Evolutionary conservation across 306 rosid species (phyloP).

Genomic region (Prunus kanzakura): DNA sequence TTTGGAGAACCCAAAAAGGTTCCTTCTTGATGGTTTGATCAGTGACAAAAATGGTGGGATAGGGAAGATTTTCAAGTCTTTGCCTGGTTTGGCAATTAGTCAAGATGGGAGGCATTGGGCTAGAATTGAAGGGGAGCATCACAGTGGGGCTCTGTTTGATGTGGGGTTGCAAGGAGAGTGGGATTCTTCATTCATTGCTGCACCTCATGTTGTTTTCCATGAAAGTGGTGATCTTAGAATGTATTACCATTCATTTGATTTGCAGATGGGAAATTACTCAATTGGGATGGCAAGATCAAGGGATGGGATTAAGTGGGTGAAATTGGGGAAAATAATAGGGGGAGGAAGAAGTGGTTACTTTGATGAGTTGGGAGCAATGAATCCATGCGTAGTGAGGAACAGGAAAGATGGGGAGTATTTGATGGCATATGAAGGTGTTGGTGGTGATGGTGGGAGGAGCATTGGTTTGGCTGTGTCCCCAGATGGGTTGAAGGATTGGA

Average conservation of each 20-base stretch:
- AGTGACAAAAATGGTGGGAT: slow-evolving; percentile 5
- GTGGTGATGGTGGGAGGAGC: slow-evolving; percentile 53
- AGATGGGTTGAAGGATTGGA: slow-evolving; percentile 71
- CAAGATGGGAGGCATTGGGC: slow-evolving; percentile 91
- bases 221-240: slow-evolving; percentile 66
- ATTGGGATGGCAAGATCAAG: slow-evolving; percentile 82
- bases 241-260: slow-evolving; percentile 80
- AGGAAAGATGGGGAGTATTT: slow-evolving; percentile 55
- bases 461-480: slow-evolving; percentile 66
- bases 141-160: slow-evolving; percentile 74
- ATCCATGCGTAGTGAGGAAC: slow-evolving; percentile 47
- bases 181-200: slow-evolving; percentile 61
- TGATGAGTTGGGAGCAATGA: slow-evolving; percentile 63
- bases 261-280: slow-evolving; percentile 41
- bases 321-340: slow-evolving; percentile 57
- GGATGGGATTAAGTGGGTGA: slow-evolving; percentile 79
- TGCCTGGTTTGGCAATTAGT: slow-evolving; percentile 80
- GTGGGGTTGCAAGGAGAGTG: slow-evolving; percentile 64
- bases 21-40: background rate
- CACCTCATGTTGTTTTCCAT: slow-evolving; percentile 70
- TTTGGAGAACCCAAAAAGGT: slow-evolving; percentile 47
- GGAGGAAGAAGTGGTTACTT: slow-evolving; percentile 52
- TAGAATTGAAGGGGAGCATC: slow-evolving; percentile 85
- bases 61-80: slow-evolving; percentile 43
- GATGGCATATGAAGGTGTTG: slow-evolving; percentile 78